Percentiles rank a stretch among this genome's conserved stretches.
Conservation (phyloP, 2,329 filamentous ascomycete species). For the Verticillium klebahnii region DNA sequence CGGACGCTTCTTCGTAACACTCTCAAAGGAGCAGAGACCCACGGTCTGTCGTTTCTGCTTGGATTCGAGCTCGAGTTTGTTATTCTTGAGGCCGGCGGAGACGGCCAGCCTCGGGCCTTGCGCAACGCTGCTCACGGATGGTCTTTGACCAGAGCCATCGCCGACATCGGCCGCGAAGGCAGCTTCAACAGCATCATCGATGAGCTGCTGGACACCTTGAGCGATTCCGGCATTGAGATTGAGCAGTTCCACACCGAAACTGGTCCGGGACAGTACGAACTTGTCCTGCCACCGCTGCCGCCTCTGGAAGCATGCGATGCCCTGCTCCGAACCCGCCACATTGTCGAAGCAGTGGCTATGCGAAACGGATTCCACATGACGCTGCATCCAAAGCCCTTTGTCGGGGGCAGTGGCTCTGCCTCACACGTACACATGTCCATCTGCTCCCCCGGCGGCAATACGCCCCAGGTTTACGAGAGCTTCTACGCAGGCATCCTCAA, state of each 20-base stretch:
- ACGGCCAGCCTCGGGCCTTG: slow-evolving; percentile 30
- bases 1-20: slow-evolving; percentile 56
- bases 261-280: slow-evolving; percentile 71
- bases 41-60: slow-evolving; percentile 57
- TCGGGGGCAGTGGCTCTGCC: slow-evolving; percentile 54
- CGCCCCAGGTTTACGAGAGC: slow-evolving; percentile 44
- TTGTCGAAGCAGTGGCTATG: slow-evolving; percentile 60
- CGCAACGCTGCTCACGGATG: slow-evolving; percentile 63
- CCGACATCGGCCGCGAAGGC: not conserved
- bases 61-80: slow-evolving; percentile 83
- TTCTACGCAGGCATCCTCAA: slow-evolving; percentile 71
- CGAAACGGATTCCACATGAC: slow-evolving; percentile 62
- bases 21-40: slow-evolving; percentile 42
- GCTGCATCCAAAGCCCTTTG: slow-evolving; percentile 67
- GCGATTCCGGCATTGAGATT: slow-evolving; percentile 56
- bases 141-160: slow-evolving; percentile 54
- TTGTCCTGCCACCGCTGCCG: slow-evolving; percentile 60
- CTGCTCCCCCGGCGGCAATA: slow-evolving; percentile 34
- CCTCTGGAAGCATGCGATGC: slow-evolving; percentile 67
- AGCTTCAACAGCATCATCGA: slow-evolving; percentile 49
- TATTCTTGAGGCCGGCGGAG: slow-evolving; percentile 51
- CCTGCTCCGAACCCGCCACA: slow-evolving; percentile 65
- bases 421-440: slow-evolving; percentile 69
- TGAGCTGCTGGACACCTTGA: slow-evolving; percentile 33
- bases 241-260: slow-evolving; percentile 74